Evolutionary conservation across 768 basidiomycete species (phyloP).

Genomic region (Austroboletus eburneus): DNA sequence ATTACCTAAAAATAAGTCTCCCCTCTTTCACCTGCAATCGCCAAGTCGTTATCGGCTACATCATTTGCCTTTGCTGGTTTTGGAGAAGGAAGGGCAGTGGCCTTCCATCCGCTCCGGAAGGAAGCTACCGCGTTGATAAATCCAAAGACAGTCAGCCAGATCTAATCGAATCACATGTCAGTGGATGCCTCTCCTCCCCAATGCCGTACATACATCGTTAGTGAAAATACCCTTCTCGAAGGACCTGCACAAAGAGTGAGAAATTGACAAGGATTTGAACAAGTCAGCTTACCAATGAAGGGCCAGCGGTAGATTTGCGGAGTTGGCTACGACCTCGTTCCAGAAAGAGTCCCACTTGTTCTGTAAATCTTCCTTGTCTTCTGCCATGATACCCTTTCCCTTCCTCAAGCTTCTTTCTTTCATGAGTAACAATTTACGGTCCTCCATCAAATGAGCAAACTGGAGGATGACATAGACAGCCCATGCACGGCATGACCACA

Average conservation of each 20-base stretch:
- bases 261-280: neutral
- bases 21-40: constrained; percentile 10
- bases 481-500: constrained; percentile 84
- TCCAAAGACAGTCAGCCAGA: constrained; percentile 39
- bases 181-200: neutral
- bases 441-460: constrained; percentile 67
- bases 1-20: constrained; percentile 8
- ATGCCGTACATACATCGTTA: constrained; percentile 48
- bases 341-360: constrained; percentile 64
- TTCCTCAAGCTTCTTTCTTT: constrained; percentile 55
- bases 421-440: constrained; percentile 53
- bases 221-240: constrained; percentile 60
- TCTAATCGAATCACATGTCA: constrained; percentile 20
- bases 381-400: constrained; percentile 47
- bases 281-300: constrained; percentile 65
- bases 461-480: constrained; percentile 74
- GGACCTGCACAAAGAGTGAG: constrained; percentile 46
- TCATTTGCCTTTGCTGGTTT: constrained; percentile 1
- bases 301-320: constrained; percentile 76
- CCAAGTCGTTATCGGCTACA: neutral
- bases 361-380: constrained; percentile 53
- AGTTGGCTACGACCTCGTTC: constrained; percentile 68
- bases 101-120: constrained; percentile 69
- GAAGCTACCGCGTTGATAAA: constrained; percentile 52
- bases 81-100: constrained; percentile 41